Base-by-base conservation (phyloP, 169 alveolate species). In the Eimeria necatrix region DNA sequence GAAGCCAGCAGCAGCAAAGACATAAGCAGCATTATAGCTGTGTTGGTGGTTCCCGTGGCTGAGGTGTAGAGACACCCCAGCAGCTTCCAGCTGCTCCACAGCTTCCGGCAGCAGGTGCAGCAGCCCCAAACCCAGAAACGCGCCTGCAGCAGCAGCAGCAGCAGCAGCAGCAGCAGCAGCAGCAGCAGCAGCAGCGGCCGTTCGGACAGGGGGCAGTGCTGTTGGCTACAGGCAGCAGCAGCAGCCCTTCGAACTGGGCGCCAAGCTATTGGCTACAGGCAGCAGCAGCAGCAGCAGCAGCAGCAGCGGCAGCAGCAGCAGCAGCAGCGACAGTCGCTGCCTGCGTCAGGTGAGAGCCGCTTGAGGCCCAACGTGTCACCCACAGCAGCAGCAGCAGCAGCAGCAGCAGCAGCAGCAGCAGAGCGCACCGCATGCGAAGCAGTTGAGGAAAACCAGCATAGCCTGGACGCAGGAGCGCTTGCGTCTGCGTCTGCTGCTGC, bases 31-130 rank as follows among this genome's bases (percentile, higher is more conserved):
- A 52, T 86, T 86, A 68, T 86, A 86, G 41, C 61, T 8, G 22
- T 86, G 93, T 3, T 24, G 16, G 68, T 86, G 84, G 90, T 14
- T 41, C 48, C 84, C 93, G 12, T 18, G 60, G 4, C 9, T 12
- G 22, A 86, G 84, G 32, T 12, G 48, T 6, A 86, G 51, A 32
- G 51, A 26, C 26, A 61, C 5, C 18, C 70, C 93, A 5, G 16
- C 3, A 32, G 2, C 59, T 5, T 48, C 49, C 64, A 86, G 83
- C 83, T 86, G 93, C 24, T 6, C 14, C 48, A 64, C 93, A 1
- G 93, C 93, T 18, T 86, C 93, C 7, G 93, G 93, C 46, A 86
- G 61, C 70, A 86, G 24, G 22, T 86, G 93, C 48, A 86, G 16
- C 70, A 86, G 14, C 18, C 81, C 93, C 16, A 86, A 73, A 14